A percentile compares a stretch with the other conserved stretches of the same genome.
These are phyloP conservation scores for Psidium friedrichsthalianum DNA, from an alignment of 345 rosid genomes.

Conservation along the genomic window DNA sequence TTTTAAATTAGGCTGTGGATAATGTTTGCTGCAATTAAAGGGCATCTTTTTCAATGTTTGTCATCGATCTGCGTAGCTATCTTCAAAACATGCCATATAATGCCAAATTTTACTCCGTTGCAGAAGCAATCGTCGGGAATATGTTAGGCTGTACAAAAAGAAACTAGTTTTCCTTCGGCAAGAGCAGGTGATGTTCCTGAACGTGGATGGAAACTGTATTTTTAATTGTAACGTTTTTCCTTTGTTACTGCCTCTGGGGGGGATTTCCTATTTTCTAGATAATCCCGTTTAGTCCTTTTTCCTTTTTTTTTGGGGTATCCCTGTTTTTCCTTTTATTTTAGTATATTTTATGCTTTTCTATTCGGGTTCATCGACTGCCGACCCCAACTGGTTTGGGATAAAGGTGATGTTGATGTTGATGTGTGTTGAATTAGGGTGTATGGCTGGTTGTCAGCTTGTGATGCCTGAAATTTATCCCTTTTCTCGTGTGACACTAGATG, in stretches of 20 bases:
- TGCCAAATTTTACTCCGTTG: constrained; percentile 1
- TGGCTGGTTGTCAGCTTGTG: neutral
- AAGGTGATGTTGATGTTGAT: too few species aligned
- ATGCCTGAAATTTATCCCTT: neutral
- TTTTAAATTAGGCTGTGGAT: neutral
- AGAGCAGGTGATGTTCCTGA: constrained; percentile 44
- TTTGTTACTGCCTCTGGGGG: neutral
- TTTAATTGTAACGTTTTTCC: neutral
- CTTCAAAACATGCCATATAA: neutral
- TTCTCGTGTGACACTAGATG: neutral
- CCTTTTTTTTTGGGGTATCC: too few species aligned
- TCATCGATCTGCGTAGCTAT: neutral
- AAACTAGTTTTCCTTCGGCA: constrained; percentile 60
- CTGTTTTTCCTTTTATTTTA: too few species aligned
- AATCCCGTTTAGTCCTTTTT: too few species aligned
- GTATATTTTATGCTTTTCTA: too few species aligned
- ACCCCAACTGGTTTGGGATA: too few species aligned
- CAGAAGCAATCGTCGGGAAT: constrained; percentile 67
- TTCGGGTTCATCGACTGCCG: too few species aligned
- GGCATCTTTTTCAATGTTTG: neutral
- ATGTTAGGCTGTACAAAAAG: constrained; percentile 61
- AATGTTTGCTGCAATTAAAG: neutral
- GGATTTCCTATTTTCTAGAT: too few species aligned
- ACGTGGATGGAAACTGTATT: neutral
- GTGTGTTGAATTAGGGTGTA: neutral